Evolutionary conservation across 768 basidiomycete species (phyloP), one percentile per base, ranked within the genome.

Genomic region (Agrocybe chaxingu): DNA sequence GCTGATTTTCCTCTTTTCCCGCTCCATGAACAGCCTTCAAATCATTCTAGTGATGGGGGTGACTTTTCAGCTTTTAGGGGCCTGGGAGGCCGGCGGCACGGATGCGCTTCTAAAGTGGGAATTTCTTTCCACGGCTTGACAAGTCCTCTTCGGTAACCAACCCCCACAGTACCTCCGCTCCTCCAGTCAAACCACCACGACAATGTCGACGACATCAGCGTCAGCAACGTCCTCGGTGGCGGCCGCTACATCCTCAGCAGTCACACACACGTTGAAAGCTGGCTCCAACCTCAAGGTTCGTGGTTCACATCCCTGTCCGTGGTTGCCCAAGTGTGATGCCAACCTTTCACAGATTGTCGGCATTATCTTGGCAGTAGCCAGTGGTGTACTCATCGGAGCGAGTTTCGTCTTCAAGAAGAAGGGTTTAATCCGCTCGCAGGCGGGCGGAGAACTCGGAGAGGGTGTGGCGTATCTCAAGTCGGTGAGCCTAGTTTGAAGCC

Each of bases 371-470:
- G 89, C 91, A 43, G 65, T 93, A 45, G 59, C 65, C 34, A 92
- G 88, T 61, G 97, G 96, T 7, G 37, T 93, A 29, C 81, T 99
- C 53, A 99, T 98, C 53, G 97, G 96, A 4, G 80, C 81, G 36
- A 88, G 85, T 59, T 98, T 98, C 67, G 95, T 98, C 2, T 87
- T 99, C 74, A 99, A 99, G 83, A 99, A 99, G 80, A 97, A 92
- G 63, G 96, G 90, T 7, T 74, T 92, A 13, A 64, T 92, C 47
- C 77, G 83, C 67, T 82, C 85, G 65, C 89, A 90, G 74, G 87
- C 88, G 52, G 92, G 89, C 57, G 85, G 87, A 52, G 67, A 70
- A 36, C 80, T 85, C 3, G 89, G 89, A 48, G 88, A 91, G 64
- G 95, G 96, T 30, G 92, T 96, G 52, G 92, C 81, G 9, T 99